These are phyloP conservation scores for Metschnikowia rubicola DNA, from an alignment of 805 yeast species.

Conservation along the genomic window DNA sequence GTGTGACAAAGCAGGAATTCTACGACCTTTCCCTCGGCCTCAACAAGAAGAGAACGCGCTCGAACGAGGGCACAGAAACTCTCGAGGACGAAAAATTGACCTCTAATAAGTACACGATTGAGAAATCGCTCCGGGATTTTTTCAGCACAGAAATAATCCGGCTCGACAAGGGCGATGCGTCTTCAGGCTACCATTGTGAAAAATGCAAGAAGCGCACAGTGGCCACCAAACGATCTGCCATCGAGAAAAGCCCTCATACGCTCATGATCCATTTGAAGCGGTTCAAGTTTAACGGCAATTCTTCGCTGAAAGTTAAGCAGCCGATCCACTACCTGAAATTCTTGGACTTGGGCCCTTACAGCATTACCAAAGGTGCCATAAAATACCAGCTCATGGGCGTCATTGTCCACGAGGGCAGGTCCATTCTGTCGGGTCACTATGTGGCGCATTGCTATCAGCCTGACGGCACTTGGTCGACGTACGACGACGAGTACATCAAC, in stretches of 20 bases:
- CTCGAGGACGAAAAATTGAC: background rate
- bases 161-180: conserved; percentile 59
- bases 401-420: conserved; percentile 91
- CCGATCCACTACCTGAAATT: conserved; percentile 76
- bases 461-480: conserved; percentile 87
- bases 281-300: conserved; percentile 79
- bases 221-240: conserved; percentile 72
- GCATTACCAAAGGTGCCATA: conserved; percentile 15
- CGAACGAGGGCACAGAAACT: conserved; percentile 5
- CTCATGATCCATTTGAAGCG: conserved; percentile 83
- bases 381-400: conserved; percentile 74
- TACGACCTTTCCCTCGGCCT: conserved; percentile 87
- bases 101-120: conserved; percentile 51
- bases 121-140: conserved; percentile 72
- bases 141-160: conserved; percentile 79
- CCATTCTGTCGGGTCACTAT: conserved; percentile 90
- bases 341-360: conserved; percentile 66
- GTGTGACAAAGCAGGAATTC: conserved; percentile 88
- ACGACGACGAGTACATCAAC: conserved; percentile 89
- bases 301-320: conserved; percentile 83
- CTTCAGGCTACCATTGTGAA: conserved; percentile 81
- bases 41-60: conserved; percentile 35
- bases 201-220: conserved; percentile 72
- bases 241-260: conserved; percentile 84
- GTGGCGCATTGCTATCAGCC: conserved; percentile 90